Conservation (phyloP, 768 basidiomycete genomes). For the Tremella yokohamensis region DNA sequence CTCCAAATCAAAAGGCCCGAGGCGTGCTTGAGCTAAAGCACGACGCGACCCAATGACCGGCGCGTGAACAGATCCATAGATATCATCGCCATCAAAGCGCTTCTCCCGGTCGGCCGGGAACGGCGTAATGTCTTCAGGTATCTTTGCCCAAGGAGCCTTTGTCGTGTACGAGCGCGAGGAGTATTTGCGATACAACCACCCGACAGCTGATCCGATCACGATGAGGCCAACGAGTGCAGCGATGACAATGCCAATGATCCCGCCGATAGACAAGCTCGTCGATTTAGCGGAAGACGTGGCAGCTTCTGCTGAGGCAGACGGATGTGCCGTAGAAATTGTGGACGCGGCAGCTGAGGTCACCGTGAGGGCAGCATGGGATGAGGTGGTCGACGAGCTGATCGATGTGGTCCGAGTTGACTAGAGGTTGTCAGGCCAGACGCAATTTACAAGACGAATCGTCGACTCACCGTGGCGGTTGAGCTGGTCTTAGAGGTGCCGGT, state of each 20-base stretch:
- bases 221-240: slow-evolving; percentile 36
- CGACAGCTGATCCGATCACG: slow-evolving; percentile 26
- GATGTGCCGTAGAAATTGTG: slow-evolving; percentile 10
- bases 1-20: slow-evolving; percentile 30
- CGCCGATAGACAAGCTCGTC: slow-evolving; percentile 32
- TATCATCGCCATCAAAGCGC: slow-evolving; percentile 23
- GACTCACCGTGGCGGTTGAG: slow-evolving; percentile 8
- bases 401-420: slow-evolving; percentile 3
- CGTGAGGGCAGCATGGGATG: slow-evolving; percentile 14
- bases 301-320: slow-evolving; percentile 10
- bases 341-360: slow-evolving; percentile 17
- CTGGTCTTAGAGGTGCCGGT: slow-evolving; percentile 12
- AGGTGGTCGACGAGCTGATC: slow-evolving; percentile 16
- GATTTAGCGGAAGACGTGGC: slow-evolving; percentile 10
- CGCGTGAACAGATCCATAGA: slow-evolving; percentile 30
- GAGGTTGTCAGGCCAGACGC: not conserved
- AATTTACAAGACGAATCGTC: not conserved
- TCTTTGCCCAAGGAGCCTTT: slow-evolving; percentile 35
- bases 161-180: slow-evolving; percentile 24
- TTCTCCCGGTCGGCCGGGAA: slow-evolving; percentile 27
- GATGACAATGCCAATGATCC: slow-evolving; percentile 34
- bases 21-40: slow-evolving; percentile 33
- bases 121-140: slow-evolving; percentile 41
- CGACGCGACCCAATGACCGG: slow-evolving; percentile 44
- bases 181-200: slow-evolving; percentile 44